These are phyloP conservation scores for Candida schatavii DNA, from an alignment of 805 yeast genomes.

Conservation along the genomic window DNA sequence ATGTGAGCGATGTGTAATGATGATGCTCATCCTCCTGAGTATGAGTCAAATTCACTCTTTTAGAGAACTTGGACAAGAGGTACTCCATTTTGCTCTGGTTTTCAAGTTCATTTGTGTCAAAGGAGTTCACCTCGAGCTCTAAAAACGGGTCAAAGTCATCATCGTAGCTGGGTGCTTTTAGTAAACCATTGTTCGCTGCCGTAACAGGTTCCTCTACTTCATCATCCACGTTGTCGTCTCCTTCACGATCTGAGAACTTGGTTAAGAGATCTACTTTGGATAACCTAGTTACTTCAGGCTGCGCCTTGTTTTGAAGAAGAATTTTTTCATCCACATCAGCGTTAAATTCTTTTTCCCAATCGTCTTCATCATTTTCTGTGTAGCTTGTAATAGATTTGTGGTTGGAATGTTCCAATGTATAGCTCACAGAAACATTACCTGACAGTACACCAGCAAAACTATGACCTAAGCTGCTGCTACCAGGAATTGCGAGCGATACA, in stretches of 20 bases:
- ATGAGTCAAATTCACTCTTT: conserved; percentile 28
- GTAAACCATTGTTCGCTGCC: not conserved
- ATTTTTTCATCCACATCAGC: conserved; percentile 1
- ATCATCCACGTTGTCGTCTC: conserved; percentile 15
- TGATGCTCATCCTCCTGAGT: conserved; percentile 28
- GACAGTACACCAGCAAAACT: not conserved
- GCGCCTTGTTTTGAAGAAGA: not conserved
- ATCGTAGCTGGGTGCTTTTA: conserved; percentile 6
- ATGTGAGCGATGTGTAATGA: conserved; percentile 22
- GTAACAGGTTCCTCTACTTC: conserved; percentile 2
- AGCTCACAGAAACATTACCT: not conserved
- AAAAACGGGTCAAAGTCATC: conserved; percentile 38
- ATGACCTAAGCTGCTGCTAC: not conserved
- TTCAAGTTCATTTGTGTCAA: conserved; percentile 41
- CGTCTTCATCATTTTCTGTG: conserved; percentile 29
- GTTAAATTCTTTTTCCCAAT: conserved; percentile 33
- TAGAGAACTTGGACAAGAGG: conserved; percentile 29
- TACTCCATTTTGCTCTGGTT: conserved; percentile 39
- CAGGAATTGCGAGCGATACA: not conserved
- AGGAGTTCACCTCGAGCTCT: conserved; percentile 34
- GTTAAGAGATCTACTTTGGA: conserved; percentile 28
- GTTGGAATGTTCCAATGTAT: conserved; percentile 1
- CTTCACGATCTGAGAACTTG: conserved; percentile 28
- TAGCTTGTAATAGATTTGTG: conserved; percentile 23
- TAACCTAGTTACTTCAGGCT: not conserved